A percentile compares a stretch with the other conserved stretches of the same genome.
phyloP scores from a whole-genome alignment of 352 stramenopile genomes.

The Plasmopara muralis region DNA sequence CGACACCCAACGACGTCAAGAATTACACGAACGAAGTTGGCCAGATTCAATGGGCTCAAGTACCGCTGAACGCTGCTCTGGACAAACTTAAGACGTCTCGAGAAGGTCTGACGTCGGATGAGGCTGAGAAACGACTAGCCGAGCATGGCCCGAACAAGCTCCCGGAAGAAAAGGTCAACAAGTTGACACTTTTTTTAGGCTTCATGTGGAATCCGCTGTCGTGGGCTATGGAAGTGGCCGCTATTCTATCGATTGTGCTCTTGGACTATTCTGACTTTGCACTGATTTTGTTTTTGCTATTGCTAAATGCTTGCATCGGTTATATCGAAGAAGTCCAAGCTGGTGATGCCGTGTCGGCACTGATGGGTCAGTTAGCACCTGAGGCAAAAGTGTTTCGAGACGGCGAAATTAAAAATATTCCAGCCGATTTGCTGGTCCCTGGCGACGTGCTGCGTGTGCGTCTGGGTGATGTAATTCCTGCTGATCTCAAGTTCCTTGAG shows the following conservation, averaged over 20 bases:
- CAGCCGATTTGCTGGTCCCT: constrained; percentile 59
- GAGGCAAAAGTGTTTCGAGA: constrained; percentile 81
- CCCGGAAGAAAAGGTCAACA: constrained; percentile 71
- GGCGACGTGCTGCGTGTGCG: constrained; percentile 69
- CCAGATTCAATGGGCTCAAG: constrained; percentile 65
- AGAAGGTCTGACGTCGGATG: constrained; percentile 61
- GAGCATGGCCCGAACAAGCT: constrained; percentile 82
- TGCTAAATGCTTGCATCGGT: constrained; percentile 70
- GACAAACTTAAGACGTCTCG: constrained; percentile 76
- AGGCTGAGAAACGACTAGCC: constrained; percentile 63
- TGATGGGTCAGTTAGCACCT: constrained; percentile 86
- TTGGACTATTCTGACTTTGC: constrained; percentile 73
- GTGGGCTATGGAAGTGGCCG: constrained; percentile 75
- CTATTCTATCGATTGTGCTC: constrained; percentile 66
- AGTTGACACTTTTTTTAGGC: constrained; percentile 65
- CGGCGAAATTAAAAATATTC: constrained; percentile 61
- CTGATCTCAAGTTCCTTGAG: constrained; percentile 85
- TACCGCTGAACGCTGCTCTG: constrained; percentile 71
- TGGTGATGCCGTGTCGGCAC: constrained; percentile 77
- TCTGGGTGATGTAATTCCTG: constrained; percentile 89
- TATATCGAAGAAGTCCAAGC: constrained; percentile 84
- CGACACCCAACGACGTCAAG: constrained; percentile 69
- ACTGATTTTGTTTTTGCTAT: constrained; percentile 60
- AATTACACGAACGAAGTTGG: constrained; percentile 76
- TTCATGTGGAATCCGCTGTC: constrained; percentile 84